phyloP scores from a whole-genome alignment of 1,139 yeast species.

The Protomyces inouyei region DNA sequence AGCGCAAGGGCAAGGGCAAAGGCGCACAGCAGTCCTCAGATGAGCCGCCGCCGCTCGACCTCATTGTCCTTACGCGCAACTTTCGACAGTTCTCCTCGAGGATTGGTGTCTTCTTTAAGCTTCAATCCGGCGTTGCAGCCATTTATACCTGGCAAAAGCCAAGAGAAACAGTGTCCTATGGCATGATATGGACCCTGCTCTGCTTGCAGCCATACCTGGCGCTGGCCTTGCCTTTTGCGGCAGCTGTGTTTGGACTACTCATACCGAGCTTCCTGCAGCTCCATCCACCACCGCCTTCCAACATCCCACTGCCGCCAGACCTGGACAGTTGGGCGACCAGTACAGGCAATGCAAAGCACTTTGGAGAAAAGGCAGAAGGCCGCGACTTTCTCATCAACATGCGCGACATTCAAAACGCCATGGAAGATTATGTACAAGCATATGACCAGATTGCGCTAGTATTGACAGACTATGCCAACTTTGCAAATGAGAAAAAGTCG shows the following conservation, averaged over 20 bases:
- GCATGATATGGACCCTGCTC: slow-evolving; percentile 23
- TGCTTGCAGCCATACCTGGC: slow-evolving; percentile 67
- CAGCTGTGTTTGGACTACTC: slow-evolving; percentile 55
- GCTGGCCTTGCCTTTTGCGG: slow-evolving; percentile 58
- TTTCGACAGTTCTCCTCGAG: slow-evolving; percentile 24
- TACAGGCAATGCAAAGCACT: slow-evolving; percentile 17
- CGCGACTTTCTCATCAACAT: slow-evolving; percentile 40
- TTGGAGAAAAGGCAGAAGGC: slow-evolving; percentile 24
- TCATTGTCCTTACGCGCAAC: slow-evolving; percentile 18
- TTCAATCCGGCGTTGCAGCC: slow-evolving; percentile 5
- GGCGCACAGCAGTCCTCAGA: not conserved
- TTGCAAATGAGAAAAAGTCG: slow-evolving; percentile 19
- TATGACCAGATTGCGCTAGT: slow-evolving; percentile 31
- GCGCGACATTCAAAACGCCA: slow-evolving; percentile 43
- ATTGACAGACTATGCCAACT: slow-evolving; percentile 30
- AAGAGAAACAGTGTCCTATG: slow-evolving; percentile 17
- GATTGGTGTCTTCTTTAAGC: slow-evolving; percentile 14
- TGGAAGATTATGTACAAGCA: slow-evolving; percentile 33
- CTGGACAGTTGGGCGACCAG: slow-evolving; percentile 23
- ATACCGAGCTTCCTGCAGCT: slow-evolving; percentile 66
- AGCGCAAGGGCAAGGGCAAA: not conserved
- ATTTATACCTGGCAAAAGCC: slow-evolving; percentile 14
- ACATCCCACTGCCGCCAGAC: slow-evolving; percentile 20
- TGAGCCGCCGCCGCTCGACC: slow-evolving; percentile 14
- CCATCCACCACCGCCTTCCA: slow-evolving; percentile 53